phyloP scores from a whole-genome alignment of 2,329 filamentous ascomycete species.

The Aspergillus luchuensis region DNA sequence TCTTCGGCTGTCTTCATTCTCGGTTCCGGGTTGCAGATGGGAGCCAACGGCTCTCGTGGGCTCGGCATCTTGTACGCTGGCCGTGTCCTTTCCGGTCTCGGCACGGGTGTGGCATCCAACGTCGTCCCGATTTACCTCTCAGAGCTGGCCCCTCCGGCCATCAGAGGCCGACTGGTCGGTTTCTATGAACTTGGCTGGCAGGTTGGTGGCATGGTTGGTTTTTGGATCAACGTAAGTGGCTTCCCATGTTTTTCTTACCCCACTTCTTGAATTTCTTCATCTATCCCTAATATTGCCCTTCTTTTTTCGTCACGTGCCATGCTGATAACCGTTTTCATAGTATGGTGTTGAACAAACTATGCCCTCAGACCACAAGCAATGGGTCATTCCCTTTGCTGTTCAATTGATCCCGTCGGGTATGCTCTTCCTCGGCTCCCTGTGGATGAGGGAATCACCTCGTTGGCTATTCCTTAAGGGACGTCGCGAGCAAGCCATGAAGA shows the following conservation, averaged over 20 bases:
- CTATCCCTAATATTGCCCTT: background rate
- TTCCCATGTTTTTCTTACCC: background rate
- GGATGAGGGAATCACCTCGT: conserved; percentile 64
- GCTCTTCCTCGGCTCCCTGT: conserved; percentile 57
- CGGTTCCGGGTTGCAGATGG: conserved; percentile 69
- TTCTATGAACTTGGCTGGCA: conserved; percentile 57
- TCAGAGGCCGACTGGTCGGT: conserved; percentile 57
- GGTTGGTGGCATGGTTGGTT: conserved; percentile 48
- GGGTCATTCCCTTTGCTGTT: conserved; percentile 38
- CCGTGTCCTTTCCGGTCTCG: conserved; percentile 56
- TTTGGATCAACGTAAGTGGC: conserved; percentile 46
- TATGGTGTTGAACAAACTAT: conserved; percentile 54
- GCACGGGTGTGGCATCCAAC: conserved; percentile 56
- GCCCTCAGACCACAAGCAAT: conserved; percentile 31
- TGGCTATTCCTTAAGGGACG: conserved; percentile 69
- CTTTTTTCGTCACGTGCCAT: background rate
- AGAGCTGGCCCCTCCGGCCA: conserved; percentile 57
- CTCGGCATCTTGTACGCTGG: conserved; percentile 60
- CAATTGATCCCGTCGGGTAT: conserved; percentile 38
- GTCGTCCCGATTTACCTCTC: conserved; percentile 61
- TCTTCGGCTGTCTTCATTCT: conserved; percentile 66
- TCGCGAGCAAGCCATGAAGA: conserved; percentile 64
- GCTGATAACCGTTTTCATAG: conserved; percentile 23
- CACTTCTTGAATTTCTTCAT: background rate
- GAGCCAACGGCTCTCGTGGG: conserved; percentile 59